Conservation (phyloP, 23 red algal species). For the Cyanidium caldarium region DNA sequence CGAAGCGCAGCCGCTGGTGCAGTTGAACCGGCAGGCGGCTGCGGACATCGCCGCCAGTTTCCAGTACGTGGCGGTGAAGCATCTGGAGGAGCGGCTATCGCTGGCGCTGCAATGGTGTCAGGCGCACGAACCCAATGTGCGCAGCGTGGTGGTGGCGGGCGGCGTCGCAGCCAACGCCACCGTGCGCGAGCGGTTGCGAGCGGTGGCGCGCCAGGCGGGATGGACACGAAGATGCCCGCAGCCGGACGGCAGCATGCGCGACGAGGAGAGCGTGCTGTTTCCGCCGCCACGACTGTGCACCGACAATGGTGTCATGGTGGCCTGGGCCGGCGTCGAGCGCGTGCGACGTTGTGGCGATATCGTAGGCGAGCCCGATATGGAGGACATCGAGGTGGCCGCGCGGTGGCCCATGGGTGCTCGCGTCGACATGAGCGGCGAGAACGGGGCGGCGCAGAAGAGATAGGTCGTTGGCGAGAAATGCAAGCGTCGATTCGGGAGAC, state of each 20-base stretch:
- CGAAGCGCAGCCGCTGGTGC: not conserved
- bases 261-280: conserved; percentile 12
- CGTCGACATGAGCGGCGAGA: not conserved
- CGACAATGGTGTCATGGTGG: conserved; percentile 97
- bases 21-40: not conserved
- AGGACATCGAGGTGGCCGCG: conserved; percentile 7
- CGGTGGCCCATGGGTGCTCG: conserved; percentile 18
- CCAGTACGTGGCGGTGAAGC: conserved; percentile 62
- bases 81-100: conserved; percentile 48
- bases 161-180: conserved; percentile 75
- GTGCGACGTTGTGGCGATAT: conserved; percentile 7
- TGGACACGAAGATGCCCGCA: too few species aligned
- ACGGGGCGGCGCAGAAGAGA: too few species aligned
- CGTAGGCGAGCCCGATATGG: not conserved
- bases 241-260: not conserved
- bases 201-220: conserved; percentile 12
- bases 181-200: conserved; percentile 31
- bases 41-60: conserved; percentile 69
- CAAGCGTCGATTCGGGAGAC: too few species aligned
- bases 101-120: conserved; percentile 49
- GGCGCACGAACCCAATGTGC: conserved; percentile 15
- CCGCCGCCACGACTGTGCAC: conserved; percentile 59
- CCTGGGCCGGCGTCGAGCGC: conserved; percentile 78
- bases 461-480: too few species aligned
- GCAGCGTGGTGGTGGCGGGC: conserved; percentile 51